These are phyloP conservation scores for Sordariomycetes sp. DNA, from an alignment of 2,329 filamentous ascomycete species.

Conservation along the genomic window DNA sequence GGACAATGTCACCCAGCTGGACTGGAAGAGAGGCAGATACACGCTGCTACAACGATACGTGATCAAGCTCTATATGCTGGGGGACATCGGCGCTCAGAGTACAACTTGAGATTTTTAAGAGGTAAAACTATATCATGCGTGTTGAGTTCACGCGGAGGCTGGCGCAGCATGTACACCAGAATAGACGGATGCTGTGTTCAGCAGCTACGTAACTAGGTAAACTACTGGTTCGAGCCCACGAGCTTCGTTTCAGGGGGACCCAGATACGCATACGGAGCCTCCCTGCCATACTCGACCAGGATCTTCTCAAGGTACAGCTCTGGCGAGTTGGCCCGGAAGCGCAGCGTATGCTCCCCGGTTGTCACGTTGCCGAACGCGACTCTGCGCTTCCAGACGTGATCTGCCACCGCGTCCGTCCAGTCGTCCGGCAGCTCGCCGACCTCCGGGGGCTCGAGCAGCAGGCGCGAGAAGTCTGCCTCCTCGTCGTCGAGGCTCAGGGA, in stretches of 20 bases:
- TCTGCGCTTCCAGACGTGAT: conserved; percentile 35
- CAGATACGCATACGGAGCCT: conserved; percentile 11
- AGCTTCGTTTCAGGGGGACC: conserved; percentile 19
- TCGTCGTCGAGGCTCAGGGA: conserved; percentile 23
- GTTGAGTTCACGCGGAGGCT: no score
- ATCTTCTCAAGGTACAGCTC: conserved; percentile 23
- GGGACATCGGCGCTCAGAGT: no score
- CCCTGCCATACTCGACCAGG: conserved; percentile 9
- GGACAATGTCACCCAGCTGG: no score
- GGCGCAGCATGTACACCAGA: no score
- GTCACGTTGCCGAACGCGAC: conserved; percentile 8
- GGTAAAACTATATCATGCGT: no score
- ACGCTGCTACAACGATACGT: no score
- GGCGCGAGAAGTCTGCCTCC: background rate
- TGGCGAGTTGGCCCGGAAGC: conserved; percentile 16
- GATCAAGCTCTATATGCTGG: no score
- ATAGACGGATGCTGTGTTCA: no score
- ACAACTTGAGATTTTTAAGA: no score
- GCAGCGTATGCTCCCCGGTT: conserved; percentile 14
- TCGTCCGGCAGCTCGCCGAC: conserved; percentile 27
- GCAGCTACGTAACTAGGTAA: no score
- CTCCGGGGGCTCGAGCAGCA: background rate
- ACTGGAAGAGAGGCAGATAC: no score
- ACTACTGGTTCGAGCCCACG: no score
- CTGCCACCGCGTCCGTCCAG: conserved; percentile 35